Base-by-base conservation (phyloP, 257 asterid genomes). In the Scutellaria barbata region DNA sequence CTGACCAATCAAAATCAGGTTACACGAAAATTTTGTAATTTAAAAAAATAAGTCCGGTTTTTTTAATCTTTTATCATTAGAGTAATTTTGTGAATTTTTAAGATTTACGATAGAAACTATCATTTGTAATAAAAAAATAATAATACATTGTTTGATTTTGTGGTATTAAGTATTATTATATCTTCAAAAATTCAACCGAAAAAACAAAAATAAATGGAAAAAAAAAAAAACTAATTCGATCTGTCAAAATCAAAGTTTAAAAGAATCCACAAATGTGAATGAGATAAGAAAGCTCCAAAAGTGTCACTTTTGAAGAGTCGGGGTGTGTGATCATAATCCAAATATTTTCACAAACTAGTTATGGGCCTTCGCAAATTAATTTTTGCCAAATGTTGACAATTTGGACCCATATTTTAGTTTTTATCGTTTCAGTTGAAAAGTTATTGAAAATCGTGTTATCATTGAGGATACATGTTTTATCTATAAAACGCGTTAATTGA, bases 301-400 rank as follows among this genome's bases (percentile, higher is more conserved):
- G 71, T 41, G 76, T 77, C 81, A 18, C 71, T 55, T 42, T 77
- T 48, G 17, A 71, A 77, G 69, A 71, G 69, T 70, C 39, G 63
- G 50, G 8, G 25, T 70, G 16, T 59, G 8, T 53, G 20, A 54
- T 76, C 54, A 17, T 54, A 41, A 76, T 76, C 54, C 46, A 50
- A 22, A 51, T 10, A 43, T 39, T 4, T 45, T 56, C 39, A 57
- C 39, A 59, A 66, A 33, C 59, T 48, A 60, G 42, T 68, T 60
- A 39, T 68, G 75, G 65, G 58, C 62, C 0, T 3, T 69, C 69
- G 5, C 50, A 66, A 41, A 5, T 41, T 20, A 16, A 20, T 59
- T 75, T 10, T 61, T 76, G 74, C 69, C 76, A 61, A 53, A 45
- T 64, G 63, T 30, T 42, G 74, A 57, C 57, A 20, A 47, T 47